These are phyloP conservation scores for Fallopia convolvulus DNA, from an alignment of 148 eudicot species.

Conservation along the genomic window DNA sequence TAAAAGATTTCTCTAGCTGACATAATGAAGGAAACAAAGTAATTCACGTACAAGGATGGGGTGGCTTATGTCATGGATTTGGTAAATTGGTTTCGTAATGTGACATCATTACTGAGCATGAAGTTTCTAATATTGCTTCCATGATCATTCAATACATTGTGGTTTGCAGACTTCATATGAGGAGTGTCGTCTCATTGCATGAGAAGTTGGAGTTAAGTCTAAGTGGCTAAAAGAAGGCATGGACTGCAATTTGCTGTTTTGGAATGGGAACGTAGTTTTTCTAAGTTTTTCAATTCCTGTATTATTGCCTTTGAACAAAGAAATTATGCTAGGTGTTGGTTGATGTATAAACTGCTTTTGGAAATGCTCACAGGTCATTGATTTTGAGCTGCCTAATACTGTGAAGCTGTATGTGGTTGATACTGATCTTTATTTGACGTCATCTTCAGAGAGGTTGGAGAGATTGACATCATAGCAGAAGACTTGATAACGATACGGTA, in stretches of 20 bases:
- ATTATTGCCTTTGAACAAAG: no score
- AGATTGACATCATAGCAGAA: slow-evolving; percentile 84
- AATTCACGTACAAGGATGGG: slow-evolving; percentile 91
- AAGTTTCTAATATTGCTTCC: not conserved
- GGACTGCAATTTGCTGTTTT: slow-evolving; percentile 41
- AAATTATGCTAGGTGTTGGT: not conserved
- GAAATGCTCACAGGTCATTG: slow-evolving; percentile 56
- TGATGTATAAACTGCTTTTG: not conserved
- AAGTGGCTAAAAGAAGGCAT: slow-evolving; percentile 51
- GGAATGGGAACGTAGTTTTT: slow-evolving; percentile 32
- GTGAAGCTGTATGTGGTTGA: slow-evolving; percentile 67
- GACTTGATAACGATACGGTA: slow-evolving; percentile 98
- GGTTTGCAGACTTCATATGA: slow-evolving; percentile 28
- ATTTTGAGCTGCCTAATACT: slow-evolving; percentile 74
- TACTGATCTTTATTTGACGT: slow-evolving; percentile 75
- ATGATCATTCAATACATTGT: not conserved
- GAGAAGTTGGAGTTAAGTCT: slow-evolving; percentile 33
- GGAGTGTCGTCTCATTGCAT: slow-evolving; percentile 37
- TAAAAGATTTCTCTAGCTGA: slow-evolving; percentile 63
- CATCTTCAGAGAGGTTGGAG: slow-evolving; percentile 58
- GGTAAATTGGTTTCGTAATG: slow-evolving; percentile 30
- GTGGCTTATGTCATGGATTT: slow-evolving; percentile 76
- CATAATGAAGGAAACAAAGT: slow-evolving; percentile 84
- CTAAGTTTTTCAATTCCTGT: not conserved
- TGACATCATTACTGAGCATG: not conserved